phyloP scores from a whole-genome alignment of 192 early-diverging fungal genomes.

The Backusella sp. region DNA sequence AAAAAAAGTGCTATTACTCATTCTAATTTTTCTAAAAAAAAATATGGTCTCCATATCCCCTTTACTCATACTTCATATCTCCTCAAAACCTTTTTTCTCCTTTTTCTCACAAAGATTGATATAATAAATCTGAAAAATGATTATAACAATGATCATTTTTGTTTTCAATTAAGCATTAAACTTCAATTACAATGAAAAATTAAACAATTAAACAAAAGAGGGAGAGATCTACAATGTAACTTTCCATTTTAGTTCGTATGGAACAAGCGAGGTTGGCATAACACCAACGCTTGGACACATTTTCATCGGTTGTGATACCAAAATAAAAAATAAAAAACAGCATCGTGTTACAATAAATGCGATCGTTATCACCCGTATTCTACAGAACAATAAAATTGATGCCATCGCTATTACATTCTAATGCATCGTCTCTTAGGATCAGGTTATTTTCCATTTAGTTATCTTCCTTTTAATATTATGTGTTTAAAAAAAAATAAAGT shows the following conservation, averaged over 20 bases:
- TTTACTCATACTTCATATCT: constrained; percentile 4
- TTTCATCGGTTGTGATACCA: background rate
- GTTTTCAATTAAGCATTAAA: background rate
- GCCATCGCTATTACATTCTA: background rate
- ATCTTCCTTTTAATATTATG: background rate
- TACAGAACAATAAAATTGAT: background rate
- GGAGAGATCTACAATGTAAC: constrained; percentile 1
- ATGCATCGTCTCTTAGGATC: background rate
- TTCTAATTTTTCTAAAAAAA: background rate
- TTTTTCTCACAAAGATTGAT: background rate
- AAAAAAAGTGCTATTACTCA: background rate
- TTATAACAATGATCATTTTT: background rate
- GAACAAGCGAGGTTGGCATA: constrained; percentile 3
- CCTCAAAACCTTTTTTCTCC: background rate
- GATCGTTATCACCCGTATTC: background rate
- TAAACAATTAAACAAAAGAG: constrained; percentile 3
- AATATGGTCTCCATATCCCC: background rate
- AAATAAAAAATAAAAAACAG: background rate
- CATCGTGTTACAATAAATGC: background rate
- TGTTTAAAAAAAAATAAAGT: background rate
- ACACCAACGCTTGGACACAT: constrained; percentile 7
- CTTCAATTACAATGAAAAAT: background rate
- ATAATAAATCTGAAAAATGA: constrained; percentile 1
- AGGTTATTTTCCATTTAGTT: background rate
- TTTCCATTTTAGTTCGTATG: constrained; percentile 1